These are phyloP conservation scores for Leavenworthia alabamica DNA, from an alignment of 345 rosid species.

Conservation along the genomic window DNA sequence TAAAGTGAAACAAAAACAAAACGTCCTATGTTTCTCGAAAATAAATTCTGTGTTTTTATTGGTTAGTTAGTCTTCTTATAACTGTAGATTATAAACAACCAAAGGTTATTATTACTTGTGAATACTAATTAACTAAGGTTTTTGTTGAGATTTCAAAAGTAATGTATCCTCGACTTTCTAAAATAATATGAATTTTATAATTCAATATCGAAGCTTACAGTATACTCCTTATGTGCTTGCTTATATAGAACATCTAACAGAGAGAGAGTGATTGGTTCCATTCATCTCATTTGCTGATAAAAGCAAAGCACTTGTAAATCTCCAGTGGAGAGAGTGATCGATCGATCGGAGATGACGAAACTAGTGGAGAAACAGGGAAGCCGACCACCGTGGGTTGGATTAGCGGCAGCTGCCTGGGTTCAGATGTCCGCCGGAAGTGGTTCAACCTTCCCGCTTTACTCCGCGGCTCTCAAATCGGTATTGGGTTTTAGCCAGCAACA, in stretches of 20 bases:
- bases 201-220: too few species aligned
- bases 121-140: too few species aligned
- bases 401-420: constrained; percentile 92
- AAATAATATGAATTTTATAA: too few species aligned
- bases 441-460: constrained; percentile 76
- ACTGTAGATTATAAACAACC: too few species aligned
- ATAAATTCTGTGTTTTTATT: too few species aligned
- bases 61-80: too few species aligned
- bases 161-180: too few species aligned
- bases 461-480: constrained; percentile 64
- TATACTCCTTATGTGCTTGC: too few species aligned
- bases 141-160: too few species aligned
- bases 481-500: constrained; percentile 78
- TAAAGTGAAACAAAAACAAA: neutral
- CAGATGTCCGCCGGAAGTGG: constrained; percentile 59
- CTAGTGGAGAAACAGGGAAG: constrained; percentile 63
- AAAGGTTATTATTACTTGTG: too few species aligned
- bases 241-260: neutral
- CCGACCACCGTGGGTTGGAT: constrained; percentile 95
- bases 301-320: neutral
- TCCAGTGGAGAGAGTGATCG: neutral
- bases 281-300: neutral
- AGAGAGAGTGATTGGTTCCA: neutral
- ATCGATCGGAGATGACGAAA: constrained; percentile 39
- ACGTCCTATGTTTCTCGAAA: neutral